Evolutionary conservation across 1,284 basidiomycete species (phyloP), one percentile per base, ranked within the genome.

Genomic region (Termitomyces sp.): DNA sequence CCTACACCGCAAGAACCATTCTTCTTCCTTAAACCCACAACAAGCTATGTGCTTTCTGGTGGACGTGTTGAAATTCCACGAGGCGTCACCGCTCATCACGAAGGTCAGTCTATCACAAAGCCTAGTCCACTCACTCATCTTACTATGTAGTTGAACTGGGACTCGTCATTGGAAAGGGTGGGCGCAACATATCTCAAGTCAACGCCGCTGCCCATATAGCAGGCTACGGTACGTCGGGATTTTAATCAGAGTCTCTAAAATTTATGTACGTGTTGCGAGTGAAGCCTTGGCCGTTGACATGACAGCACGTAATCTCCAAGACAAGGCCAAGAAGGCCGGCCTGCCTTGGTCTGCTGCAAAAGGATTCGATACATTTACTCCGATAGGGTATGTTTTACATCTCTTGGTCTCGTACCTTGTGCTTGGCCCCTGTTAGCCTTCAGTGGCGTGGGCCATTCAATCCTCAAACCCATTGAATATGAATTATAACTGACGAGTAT

Each of bases 21-120:
- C 79, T 97, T 98, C 81, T 99, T 98, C 78, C 75, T 98, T 38
- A 99, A 99, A 73, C 96, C 96, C 4, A 97, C 96, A 2, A 84
- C 88, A 3, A 92, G 89, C 64, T 98, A 95, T 67, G 64, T 97
- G 24, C 68, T 77, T n/a, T 82, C 81, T 5, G 87, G 88, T 0
- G 87, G 86, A 1, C 80, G 81, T 33, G 75, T 98, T 24, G 91
- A 97, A 74, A 89, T 98, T 46, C 96, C 96, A 3, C 72, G 69
- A 39, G 95, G 94, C 19, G 79, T 96, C 41, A 65, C 86, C 5
- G 87, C 88, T 26, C 96, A 98, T 66, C 88, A 97, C 66, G 96
- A 98, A 81, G 91, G 93, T 91, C 34, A 19, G 75, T 65, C 11
- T 38, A 43, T 47, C 34, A 16, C n/a, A 13, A 48, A 21, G 1